phyloP scores from a whole-genome alignment of 2,329 filamentous ascomycete genomes.

The Fusarium devonianum region DNA sequence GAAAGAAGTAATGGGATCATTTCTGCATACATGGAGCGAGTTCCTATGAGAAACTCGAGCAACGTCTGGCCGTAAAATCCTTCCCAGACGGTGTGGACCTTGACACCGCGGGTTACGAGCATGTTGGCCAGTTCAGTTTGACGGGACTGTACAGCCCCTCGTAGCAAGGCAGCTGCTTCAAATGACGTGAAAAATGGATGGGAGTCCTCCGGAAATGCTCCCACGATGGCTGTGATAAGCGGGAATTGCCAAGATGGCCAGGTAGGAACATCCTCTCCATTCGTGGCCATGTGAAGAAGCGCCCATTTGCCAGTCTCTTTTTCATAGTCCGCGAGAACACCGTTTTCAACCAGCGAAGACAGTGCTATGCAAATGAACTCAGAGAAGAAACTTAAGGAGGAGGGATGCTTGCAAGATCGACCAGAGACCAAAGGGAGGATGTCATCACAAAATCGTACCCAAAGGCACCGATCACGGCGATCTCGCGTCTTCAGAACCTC shows the following conservation, averaged over 20 bases:
- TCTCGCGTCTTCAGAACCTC: conserved; percentile 36
- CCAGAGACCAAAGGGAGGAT: conserved; percentile 23
- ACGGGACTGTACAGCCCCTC: conserved; percentile 8
- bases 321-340: conserved; percentile 29
- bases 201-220: neutral
- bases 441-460: conserved; percentile 38
- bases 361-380: conserved; percentile 24
- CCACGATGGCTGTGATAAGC: conserved; percentile 16
- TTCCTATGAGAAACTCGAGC: conserved; percentile 22
- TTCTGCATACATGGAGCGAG: conserved; percentile 5
- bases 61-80: conserved; percentile 8
- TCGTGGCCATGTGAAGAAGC: conserved; percentile 20
- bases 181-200: conserved; percentile 9
- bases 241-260: conserved; percentile 29
- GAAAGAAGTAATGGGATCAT: conserved; percentile 20
- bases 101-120: conserved; percentile 25
- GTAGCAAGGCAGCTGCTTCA: conserved; percentile 19
- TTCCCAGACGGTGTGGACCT: conserved; percentile 10
- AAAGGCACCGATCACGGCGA: conserved; percentile 26
- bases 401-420: conserved; percentile 7
- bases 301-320: conserved; percentile 25
- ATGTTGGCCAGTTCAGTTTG: conserved; percentile 10
- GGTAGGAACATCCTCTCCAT: neutral
- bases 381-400: conserved; percentile 22
- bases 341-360: conserved; percentile 17